Evolutionary conservation across 2,329 filamentous ascomycete genomes (phyloP), one percentile per base, ranked within the genome.

Genomic region (Paraphoma chrysanthemicola): DNA sequence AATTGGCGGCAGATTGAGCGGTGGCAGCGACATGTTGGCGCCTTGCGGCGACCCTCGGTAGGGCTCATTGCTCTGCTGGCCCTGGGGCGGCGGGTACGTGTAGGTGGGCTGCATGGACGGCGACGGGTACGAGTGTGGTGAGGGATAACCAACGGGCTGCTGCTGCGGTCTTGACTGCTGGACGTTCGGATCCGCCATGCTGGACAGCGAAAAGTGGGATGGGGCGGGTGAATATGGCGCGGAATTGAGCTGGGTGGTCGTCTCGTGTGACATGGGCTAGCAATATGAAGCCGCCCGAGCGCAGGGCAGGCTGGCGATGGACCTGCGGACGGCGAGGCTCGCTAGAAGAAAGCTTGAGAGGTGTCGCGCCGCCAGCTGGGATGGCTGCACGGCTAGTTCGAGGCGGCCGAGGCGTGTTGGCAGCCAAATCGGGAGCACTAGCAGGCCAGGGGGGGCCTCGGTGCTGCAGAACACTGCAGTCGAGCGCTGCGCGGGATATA

Each of bases 1-100:
- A 73, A 85, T 83, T 44, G 80, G 81, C 47, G 82, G 82, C 44
- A 84, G 77, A 57, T 80, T 81, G 54, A 83, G 68, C 7, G 82
- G 78, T 41, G 78, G 75, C 62, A 79, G 67, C 67, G 78, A 72
- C 69, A 79, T 77, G 62, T 71, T 78, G 63, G 77, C 75, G 72
- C 69, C 78, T 70, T 74, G 80, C 55, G 70, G 82, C 67, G 68
- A 83, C 63, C 74, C 79, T 64, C 80, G 77, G 64, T 82, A 81
- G 62, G 78, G 72, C 60, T 82, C 79, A 60, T 68, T 69, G 58
- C 53, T 61, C 47, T 67, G 62, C 67, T 73, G 73, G 53, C 69
- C 74, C 48, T 75, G 76, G 16, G 73, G 74, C 55, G 79, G 76
- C 54, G 81, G 80, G 57, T 83, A 83, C 38, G 76, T 72, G 74